Percentiles rank a stretch among this genome's conserved stretches.
These are phyloP conservation scores for Diaporthe sp. DNA, from an alignment of 2,329 filamentous ascomycete genomes.

Conservation along the genomic window DNA sequence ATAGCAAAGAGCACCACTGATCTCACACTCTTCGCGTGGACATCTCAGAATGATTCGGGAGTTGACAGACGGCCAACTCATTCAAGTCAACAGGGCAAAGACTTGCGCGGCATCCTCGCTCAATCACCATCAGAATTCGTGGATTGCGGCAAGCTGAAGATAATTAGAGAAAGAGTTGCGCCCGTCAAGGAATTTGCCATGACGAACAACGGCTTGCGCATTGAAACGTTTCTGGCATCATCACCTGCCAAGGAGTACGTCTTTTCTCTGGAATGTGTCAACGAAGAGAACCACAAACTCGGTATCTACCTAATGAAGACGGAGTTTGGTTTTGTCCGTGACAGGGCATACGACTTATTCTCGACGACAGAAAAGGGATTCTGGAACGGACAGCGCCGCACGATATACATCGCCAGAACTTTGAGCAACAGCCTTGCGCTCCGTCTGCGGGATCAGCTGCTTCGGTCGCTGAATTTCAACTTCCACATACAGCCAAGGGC, in stretches of 20 bases:
- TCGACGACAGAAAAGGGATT: conserved; percentile 27
- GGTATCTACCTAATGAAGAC: conserved; percentile 38
- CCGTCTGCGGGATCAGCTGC: conserved; percentile 28
- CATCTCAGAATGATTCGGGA: conserved; percentile 27
- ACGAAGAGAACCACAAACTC: conserved; percentile 26
- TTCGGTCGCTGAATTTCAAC: conserved; percentile 32
- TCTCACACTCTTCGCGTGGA: conserved; percentile 40
- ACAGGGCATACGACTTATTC: conserved; percentile 29
- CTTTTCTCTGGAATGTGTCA: conserved; percentile 35
- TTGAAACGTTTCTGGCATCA: conserved; percentile 33
- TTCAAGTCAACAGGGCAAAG: conserved; percentile 29
- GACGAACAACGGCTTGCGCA: conserved; percentile 39
- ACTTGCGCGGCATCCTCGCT: conserved; percentile 38
- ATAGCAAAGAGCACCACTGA: conserved; percentile 42
- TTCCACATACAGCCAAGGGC: conserved; percentile 24
- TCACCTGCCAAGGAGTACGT: conserved; percentile 36
- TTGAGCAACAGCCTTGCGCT: conserved; percentile 21
- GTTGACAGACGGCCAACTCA: conserved; percentile 16
- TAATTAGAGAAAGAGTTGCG: conserved; percentile 29
- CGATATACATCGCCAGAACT: conserved; percentile 32
- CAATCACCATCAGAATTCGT: conserved; percentile 37
- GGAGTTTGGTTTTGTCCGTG: conserved; percentile 30
- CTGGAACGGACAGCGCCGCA: conserved; percentile 10
- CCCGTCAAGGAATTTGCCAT: conserved; percentile 38
- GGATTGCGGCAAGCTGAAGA: conserved; percentile 33